Evolutionary conservation across 768 basidiomycete species (phyloP), one percentile per base, ranked within the genome.

Genomic region (Lanmaoa rubissima): DNA sequence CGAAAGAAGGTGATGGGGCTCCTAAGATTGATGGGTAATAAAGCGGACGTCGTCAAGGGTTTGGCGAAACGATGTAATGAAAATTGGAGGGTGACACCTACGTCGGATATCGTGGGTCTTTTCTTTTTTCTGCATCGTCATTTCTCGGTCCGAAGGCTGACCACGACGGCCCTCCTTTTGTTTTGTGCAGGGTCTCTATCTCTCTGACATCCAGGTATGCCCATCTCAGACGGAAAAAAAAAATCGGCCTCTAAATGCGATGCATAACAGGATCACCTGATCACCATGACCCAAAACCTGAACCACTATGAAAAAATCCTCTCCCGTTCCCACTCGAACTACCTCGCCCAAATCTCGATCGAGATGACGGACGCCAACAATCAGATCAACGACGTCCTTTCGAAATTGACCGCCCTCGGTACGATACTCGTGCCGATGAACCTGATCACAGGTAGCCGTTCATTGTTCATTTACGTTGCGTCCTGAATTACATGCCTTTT

Each of bases 351-450:
- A 68, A 99, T 99, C 64, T 97, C 94, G 42, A 98, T 99, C 74
- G 97, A 98, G 78, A 99, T 98, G 96, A 96, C 94, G 36, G 95
- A 98, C 66, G 97, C 97, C 41, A 99, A 99, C 76, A 99, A 99
- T 73, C 94, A 98, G 77, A 99, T 98, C 77, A 99, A 99, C 75
- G 94, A 98, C 69, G 97, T 99, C 2, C 84, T 98, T 6, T 93
- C 92, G 5, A 98, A 98, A 77, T 79, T 99, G 58, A 98, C 97
- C 0, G 96, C 97, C 8, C 82, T 99, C 45, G 97, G 97, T 82
- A 99, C 97, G 7, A 86, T 99, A 6, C 87, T 98, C 63, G 88
- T 99, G 69, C 97, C 91, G 36, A 97, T 95, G 89, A 98, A 98
- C 73, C 74, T 98, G 72, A 85, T 99, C 49, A 99, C 97, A 28